Conservation (phyloP, 441 rosid species). For the Metrosideros polymorpha region DNA sequence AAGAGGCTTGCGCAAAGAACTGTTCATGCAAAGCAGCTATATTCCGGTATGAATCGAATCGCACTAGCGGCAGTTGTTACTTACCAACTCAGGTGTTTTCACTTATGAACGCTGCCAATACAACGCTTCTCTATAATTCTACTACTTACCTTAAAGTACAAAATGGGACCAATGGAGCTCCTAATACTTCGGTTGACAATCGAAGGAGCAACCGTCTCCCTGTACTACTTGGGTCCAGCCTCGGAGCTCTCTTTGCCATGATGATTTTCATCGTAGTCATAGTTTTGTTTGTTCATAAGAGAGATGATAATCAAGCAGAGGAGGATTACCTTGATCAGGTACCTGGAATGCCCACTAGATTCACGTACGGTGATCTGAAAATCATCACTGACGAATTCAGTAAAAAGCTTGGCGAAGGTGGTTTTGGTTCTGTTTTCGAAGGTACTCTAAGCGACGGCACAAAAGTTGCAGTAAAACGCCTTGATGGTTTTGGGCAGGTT, state of each 20-base stretch:
- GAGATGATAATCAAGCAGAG: not conserved
- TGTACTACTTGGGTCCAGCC: not conserved
- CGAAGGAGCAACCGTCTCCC: not conserved
- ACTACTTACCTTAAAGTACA: not conserved
- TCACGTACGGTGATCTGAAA: rapidly evolving
- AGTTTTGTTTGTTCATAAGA: not conserved
- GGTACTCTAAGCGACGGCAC: not conserved
- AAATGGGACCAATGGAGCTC: not conserved
- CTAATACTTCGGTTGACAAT: not conserved
- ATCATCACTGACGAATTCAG: rapidly evolving
- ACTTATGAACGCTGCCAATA: rapidly evolving
- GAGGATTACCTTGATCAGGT: not conserved
- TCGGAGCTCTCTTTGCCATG: not conserved
- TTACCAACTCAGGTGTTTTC: not conserved
- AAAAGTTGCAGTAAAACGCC: not conserved
- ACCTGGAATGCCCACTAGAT: not conserved
- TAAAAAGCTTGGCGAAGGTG: not conserved
- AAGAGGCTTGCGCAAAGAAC: not conserved
- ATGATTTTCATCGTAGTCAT: not conserved
- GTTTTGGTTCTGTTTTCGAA: not conserved
- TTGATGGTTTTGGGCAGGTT: not conserved
- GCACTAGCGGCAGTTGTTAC: not conserved
- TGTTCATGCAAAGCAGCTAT: not conserved
- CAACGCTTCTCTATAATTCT: rapidly evolving
- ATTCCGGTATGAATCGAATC: rapidly evolving